Conservation (phyloP, 371 early-diverging fungal species). For the Nosema bombycis region DNA sequence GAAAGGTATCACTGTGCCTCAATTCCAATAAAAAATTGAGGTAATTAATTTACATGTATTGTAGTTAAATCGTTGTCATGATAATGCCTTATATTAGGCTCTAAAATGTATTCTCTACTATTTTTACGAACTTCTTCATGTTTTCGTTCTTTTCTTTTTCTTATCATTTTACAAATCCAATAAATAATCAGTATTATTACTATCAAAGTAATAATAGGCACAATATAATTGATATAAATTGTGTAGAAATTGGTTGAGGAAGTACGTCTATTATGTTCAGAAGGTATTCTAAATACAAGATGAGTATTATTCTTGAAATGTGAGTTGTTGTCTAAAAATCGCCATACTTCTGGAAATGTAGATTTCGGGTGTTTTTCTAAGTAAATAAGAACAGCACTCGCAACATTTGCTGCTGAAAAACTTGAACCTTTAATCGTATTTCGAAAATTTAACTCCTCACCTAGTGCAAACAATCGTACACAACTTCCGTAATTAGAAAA, state of each 20-base stretch:
- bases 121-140: too few species aligned
- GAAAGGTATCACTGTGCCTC: not conserved
- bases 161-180: not conserved
- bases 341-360: conserved; percentile 31
- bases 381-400: conserved; percentile 43
- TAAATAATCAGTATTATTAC: not conserved
- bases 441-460: conserved; percentile 36
- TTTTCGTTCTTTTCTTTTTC: not conserved
- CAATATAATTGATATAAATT: not conserved
- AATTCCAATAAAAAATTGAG: not conserved
- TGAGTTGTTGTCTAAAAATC: conserved; percentile 39
- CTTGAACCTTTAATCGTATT: conserved; percentile 33
- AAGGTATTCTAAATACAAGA: conserved; percentile 4
- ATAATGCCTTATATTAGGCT: not conserved
- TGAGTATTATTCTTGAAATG: conserved; percentile 21
- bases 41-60: not conserved
- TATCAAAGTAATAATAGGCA: not conserved
- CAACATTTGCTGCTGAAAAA: conserved; percentile 44
- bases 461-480: conserved; percentile 45
- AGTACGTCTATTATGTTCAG: not conserved
- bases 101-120: not conserved
- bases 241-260: not conserved
- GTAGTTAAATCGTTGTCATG: not conserved
- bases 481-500: conserved; percentile 54
- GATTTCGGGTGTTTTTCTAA: conserved; percentile 46